Base-by-base conservation (phyloP, 495 filamentous ascomycete genomes). In the Hypoxylon fuscum region DNA sequence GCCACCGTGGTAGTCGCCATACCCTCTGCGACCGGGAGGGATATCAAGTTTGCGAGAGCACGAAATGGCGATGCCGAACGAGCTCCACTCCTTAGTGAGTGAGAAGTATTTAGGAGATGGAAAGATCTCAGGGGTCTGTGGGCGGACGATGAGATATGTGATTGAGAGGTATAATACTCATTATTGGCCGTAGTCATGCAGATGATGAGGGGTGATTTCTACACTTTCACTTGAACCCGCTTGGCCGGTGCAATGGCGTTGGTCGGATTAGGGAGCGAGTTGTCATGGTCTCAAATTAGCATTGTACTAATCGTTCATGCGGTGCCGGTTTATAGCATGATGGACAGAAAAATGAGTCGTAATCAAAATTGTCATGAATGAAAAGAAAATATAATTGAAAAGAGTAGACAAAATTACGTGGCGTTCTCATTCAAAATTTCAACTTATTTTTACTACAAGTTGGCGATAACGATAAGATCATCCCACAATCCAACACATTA, bases 1-100 rank as follows among this genome's bases (percentile, higher is more conserved):
- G 71, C 79, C 2, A 89, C 88, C 1, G 47, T 88, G 0, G 75
- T 84, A 22, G 78, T 93, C 47, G 87, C 87, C 4, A 72, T 87
- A 21, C 87, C 90, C 5, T 85, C 81, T 52, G 83, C 87, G 58
- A 79, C 84, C 25, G 85, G 87, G 21, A 83, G 71, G 53, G 75
- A 78, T 23, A 35, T 73, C 52, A 69, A 65, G 21, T 73, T 74
- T 57, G 63, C 70, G 41, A 59, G 71, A 29, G 62, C 55, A 43
- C 65, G 70, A 5, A 55, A 64, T 9, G 58, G 57, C 15, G 81
- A 85, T 64, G 68, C 76, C 25, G 82, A 85, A 70, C 74, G 79
- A 49, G 81, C 81, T 5, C 82, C 81, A 40, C 77, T 85, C 31
- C 73, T 85, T 27, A 67, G 61, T 14, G 78, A 80, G 48, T 67